phyloP scores from a whole-genome alignment of 225 moss, liverwort and hornwort genomes.

The Rhytidiadelphus loreus region DNA sequence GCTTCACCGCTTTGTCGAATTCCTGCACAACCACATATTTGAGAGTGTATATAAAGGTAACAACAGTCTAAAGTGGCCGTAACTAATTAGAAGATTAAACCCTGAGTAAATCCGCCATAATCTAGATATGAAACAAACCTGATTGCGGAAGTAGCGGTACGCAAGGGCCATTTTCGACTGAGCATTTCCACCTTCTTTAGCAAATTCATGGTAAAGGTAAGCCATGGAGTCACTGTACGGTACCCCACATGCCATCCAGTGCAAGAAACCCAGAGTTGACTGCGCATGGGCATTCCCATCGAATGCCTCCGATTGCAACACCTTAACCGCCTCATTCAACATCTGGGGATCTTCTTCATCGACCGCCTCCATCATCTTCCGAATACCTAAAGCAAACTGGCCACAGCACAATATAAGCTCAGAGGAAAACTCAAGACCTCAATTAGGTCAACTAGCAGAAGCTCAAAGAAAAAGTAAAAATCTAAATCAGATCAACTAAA shows the following conservation, averaged over 20 bases:
- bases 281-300: conserved; percentile 80
- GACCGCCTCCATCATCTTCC: conserved; percentile 65
- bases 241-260: conserved; percentile 66
- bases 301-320: conserved; percentile 52
- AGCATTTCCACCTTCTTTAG: conserved; percentile 76
- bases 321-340: conserved; percentile 49
- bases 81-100: background rate
- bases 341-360: conserved; percentile 54
- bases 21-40: conserved; percentile 29
- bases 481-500: background rate
- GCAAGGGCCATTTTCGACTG: conserved; percentile 97
- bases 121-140: conserved; percentile 21
- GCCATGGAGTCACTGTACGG: conserved; percentile 57
- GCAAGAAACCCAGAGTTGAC: conserved; percentile 82
- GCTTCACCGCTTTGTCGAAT: conserved; percentile 65
- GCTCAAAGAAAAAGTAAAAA: background rate
- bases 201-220: conserved; percentile 76
- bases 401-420: background rate
- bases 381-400: conserved; percentile 61
- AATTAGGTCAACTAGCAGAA: background rate
- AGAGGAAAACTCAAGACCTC: background rate
- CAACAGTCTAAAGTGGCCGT: background rate
- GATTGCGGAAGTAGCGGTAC: conserved; percentile 73
- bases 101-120: background rate
- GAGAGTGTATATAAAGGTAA: background rate